A percentile compares a stretch with the other conserved stretches of the same genome.
These are phyloP conservation scores for Laburnicola sp. DNA, from an alignment of 2,329 filamentous ascomycete genomes.

Conservation along the genomic window DNA sequence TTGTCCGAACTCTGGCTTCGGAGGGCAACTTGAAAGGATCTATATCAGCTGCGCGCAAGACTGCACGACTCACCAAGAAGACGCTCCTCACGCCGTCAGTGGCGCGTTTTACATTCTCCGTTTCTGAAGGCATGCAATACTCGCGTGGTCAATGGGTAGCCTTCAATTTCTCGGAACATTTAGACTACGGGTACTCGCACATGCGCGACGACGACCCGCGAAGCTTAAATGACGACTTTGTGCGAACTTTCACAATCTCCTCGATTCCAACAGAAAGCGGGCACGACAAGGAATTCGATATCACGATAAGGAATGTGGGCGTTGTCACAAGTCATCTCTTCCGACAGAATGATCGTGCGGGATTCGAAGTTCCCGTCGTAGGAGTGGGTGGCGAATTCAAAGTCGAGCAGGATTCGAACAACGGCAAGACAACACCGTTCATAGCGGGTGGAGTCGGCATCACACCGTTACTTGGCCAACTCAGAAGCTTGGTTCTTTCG, in stretches of 20 bases:
- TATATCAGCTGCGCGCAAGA: background rate
- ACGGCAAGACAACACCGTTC: slow-evolving; percentile 58
- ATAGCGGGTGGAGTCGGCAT: slow-evolving; percentile 81
- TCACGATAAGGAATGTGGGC: slow-evolving; percentile 72
- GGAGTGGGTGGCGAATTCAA: slow-evolving; percentile 72
- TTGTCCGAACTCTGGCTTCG: slow-evolving; percentile 63
- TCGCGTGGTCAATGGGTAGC: slow-evolving; percentile 76
- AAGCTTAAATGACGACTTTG: slow-evolving; percentile 80
- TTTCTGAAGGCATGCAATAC: slow-evolving; percentile 55
- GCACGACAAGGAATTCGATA: slow-evolving; percentile 61
- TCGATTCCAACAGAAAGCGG: slow-evolving; percentile 51
- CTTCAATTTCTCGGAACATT: slow-evolving; percentile 68
- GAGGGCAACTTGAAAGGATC: slow-evolving; percentile 55
- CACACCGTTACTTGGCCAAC: slow-evolving; percentile 75
- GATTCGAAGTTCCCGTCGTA: slow-evolving; percentile 66
- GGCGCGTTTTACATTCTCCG: slow-evolving; percentile 64
- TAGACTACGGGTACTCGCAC: slow-evolving; percentile 75
- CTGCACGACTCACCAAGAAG: slow-evolving; percentile 62
- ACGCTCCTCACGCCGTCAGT: slow-evolving; percentile 67
- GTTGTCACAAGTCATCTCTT: slow-evolving; percentile 69
- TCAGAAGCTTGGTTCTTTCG: slow-evolving; percentile 42
- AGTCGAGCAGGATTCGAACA: slow-evolving; percentile 41
- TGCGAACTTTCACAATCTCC: slow-evolving; percentile 82
- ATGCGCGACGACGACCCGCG: slow-evolving; percentile 81
- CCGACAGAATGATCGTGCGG: slow-evolving; percentile 55